Evolutionary conservation across 1,284 basidiomycete genomes (phyloP).

Genomic region (Moniliophthora roreri): DNA sequence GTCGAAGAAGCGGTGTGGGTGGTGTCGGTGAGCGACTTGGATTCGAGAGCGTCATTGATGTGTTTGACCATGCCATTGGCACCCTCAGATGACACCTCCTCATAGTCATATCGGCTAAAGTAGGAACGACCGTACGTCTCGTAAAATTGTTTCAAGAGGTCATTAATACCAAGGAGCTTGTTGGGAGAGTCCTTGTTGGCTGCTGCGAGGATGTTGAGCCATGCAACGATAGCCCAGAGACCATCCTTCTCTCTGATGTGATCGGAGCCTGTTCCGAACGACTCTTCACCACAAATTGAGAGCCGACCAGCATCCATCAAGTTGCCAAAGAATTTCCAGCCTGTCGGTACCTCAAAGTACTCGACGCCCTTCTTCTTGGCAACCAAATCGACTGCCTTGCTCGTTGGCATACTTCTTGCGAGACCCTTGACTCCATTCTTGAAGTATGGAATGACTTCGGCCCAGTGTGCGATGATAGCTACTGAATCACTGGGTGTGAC

Average conservation of each 20-base stretch:
- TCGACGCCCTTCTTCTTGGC: constrained; percentile 94
- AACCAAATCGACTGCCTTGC: constrained; percentile 95
- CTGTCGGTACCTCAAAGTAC: constrained; percentile 95
- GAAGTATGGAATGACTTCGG: constrained; percentile 96
- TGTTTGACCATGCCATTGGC: constrained; percentile 85
- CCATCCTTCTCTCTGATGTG: constrained; percentile 99
- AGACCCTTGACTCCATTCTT: constrained; percentile 92
- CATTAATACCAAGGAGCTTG: constrained; percentile 83
- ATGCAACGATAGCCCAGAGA: constrained; percentile 96
- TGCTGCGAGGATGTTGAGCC: constrained; percentile 95
- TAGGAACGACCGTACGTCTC: constrained; percentile 94
- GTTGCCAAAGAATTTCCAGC: constrained; percentile 99
- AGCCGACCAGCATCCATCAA: constrained; percentile 98
- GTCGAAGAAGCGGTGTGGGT: constrained; percentile 68
- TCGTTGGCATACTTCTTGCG: constrained; percentile 96
- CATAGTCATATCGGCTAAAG: constrained; percentile 99
- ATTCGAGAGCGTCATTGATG: constrained; percentile 72
- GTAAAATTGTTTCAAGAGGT: constrained; percentile 87
- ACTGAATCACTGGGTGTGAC: constrained; percentile 98
- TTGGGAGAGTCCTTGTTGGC: constrained; percentile 84
- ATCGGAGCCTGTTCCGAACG: constrained; percentile 99
- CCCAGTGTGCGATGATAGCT: constrained; percentile 98
- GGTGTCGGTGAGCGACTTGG: constrained; percentile 66
- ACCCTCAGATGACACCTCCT: constrained; percentile 91
- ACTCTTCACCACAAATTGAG: constrained; percentile 98